Evolutionary conservation across 371 early-diverging fungal species (phyloP), one percentile per base, ranked within the genome.

Genomic region (Syncephalis plumigaleata): DNA sequence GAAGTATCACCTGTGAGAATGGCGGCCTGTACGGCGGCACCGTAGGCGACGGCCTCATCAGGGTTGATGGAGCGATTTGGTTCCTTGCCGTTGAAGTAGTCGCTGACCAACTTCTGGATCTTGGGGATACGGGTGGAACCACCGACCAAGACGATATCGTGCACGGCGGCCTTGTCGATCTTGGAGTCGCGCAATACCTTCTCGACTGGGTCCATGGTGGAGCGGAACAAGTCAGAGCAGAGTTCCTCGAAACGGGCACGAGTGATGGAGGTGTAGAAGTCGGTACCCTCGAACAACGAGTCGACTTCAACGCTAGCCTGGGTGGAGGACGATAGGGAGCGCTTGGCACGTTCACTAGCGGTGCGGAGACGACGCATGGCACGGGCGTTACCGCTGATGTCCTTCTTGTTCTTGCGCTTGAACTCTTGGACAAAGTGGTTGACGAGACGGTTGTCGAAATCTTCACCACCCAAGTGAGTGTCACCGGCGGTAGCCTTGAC

Each of bases 51-150:
- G 51, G 94, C 92, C 65, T 93, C 94, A 66, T 96, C 97, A 55
- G 97, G 97, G 81, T 95, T 91, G 78, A 95, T 90, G 60, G 86
- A 84, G 72, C 87, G 86, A 84, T 86, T 85, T 58, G 90, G 86
- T 65, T 94, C 87, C 77, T 91, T 93, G 61, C 91, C 94, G 73
- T 89, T 86, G 75, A 98, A 98, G 71, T 75, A 90, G 66, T 97
- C 97, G 21, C 83, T 79, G 54, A 99, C 81, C 55, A 98, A 78
- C 71, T 91, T 81, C 69, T 92, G 94, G 64, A 99, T 87, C 84
- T 92, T 96, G 75, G 99, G 99, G 68, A 99, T 98, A 82, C 99
- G 96, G 54, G 98, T 97, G 60, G 96, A 95, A 60, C 99, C 98
- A 68, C 99, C 99, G 55, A 98, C 98, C 37, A 99, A 73, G 56